Conservation (phyloP, 192 early-diverging fungal species). For the Linnemannia hyalina region DNA sequence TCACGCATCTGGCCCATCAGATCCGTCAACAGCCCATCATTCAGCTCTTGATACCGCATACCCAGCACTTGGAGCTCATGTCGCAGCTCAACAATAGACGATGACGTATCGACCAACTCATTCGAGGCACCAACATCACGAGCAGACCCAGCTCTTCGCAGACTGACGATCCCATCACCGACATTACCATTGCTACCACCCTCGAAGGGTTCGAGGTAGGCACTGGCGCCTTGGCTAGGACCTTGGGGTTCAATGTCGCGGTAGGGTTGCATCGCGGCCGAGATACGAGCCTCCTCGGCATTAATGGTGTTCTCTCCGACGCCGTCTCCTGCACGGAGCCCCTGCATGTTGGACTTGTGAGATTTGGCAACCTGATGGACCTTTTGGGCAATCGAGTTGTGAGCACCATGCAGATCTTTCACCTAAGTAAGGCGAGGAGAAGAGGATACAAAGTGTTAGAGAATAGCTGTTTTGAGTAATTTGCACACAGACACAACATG, state of each 20-base stretch:
- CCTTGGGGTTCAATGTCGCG: conserved; percentile 43
- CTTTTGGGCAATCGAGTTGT: conserved; percentile 54
- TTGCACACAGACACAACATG: not conserved
- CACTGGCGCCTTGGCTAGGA: conserved; percentile 17
- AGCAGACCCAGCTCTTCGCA: conserved; percentile 10
- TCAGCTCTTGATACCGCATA: conserved; percentile 48
- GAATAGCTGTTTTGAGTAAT: not conserved
- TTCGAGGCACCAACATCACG: not conserved
- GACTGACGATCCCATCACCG: conserved; percentile 25
- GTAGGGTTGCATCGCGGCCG: conserved; percentile 37
- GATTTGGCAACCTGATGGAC: conserved; percentile 54
- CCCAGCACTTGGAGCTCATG: conserved; percentile 43
- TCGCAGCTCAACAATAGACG: conserved; percentile 42
- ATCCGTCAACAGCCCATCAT: conserved; percentile 51
- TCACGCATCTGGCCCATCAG: conserved; percentile 56
- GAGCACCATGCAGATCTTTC: conserved; percentile 54
- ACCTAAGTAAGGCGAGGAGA: conserved; percentile 2
- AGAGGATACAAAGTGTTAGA: not conserved
- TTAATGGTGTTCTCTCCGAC: conserved; percentile 46
- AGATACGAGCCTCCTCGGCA: conserved; percentile 28
- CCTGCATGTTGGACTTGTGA: conserved; percentile 55
- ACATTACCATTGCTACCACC: not conserved
- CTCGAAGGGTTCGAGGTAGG: conserved; percentile 29
- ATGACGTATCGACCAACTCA: conserved; percentile 23
- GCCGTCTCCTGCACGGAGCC: conserved; percentile 35